Base-by-base conservation (phyloP, 768 basidiomycete genomes). In the Suillus luteus region DNA sequence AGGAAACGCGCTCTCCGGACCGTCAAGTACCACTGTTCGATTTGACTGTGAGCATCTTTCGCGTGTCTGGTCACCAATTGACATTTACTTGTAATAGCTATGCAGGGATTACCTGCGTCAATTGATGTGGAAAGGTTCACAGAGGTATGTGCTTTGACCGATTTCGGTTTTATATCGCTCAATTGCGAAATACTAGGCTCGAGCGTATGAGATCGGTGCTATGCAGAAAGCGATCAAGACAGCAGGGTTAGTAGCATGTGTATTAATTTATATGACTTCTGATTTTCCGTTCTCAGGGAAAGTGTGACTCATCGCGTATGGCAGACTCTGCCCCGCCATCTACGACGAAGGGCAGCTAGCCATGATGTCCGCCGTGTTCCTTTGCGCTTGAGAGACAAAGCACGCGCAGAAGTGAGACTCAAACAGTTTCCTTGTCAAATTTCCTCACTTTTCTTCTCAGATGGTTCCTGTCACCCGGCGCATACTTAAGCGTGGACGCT, bases 311-410 rank as follows among this genome's bases (percentile, higher is more conserved):
- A 91, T 62, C 83, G 95, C 64, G 92, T 88, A 5, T 99, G 96
- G 88, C 96, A 99, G 76, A 88, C 91, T 11, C 83, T 99, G 8
- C 96, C 96, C 12, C 86, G 96, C 19, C 93, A 95, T 76, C 82
- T 99, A 27, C 86, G 97, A 35, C 84, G 96, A 52, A 83, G 96
- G 71, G 96, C 96, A 12, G 96, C 97, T 2, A 95, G 93, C 70
- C 96, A 99, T 75, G 91, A 98, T 75, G 88, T 95, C 27, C 88
- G 94, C 5, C 87, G 96, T 12, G 93, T 99, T 37, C 96, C 96
- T 1, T 73, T 85, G n/a, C 83, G 91, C 19, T 80, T 99, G 37
- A 84, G 96, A 61, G 86, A 86, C 54, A 92, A 91, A 72, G 96
- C 96, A 4, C 82, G 82, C 22, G 82, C 87, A 35, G 96, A 99